Conservation (phyloP, 2,329 filamentous ascomycete genomes). For the Pleoardoris graminearum region DNA sequence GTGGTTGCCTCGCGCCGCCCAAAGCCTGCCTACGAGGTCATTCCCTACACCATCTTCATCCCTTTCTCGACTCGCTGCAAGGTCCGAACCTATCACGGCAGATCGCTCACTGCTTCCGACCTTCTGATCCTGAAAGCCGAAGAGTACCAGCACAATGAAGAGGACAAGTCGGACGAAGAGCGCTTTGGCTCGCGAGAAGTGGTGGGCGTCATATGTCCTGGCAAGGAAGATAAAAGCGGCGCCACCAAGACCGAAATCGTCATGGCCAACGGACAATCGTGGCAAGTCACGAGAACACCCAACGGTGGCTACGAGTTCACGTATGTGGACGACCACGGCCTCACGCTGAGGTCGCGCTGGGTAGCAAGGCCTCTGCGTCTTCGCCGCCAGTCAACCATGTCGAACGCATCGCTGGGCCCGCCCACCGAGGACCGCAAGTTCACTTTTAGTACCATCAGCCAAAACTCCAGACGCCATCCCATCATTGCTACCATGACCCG, state of each 20-base stretch:
- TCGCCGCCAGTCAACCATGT: slow-evolving; percentile 32
- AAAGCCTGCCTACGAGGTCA: slow-evolving; percentile 71
- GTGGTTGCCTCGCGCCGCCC: slow-evolving; percentile 64
- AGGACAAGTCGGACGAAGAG: slow-evolving; percentile 55
- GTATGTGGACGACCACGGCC: slow-evolving; percentile 61
- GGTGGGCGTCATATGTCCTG: slow-evolving; percentile 69
- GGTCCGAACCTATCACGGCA: slow-evolving; percentile 66
- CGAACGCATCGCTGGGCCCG: slow-evolving; percentile 23
- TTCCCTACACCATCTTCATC: slow-evolving; percentile 66
- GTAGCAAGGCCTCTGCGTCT: slow-evolving; percentile 54
- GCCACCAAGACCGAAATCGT: slow-evolving; percentile 70
- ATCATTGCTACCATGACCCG: slow-evolving; percentile 71
- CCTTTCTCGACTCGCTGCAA: slow-evolving; percentile 52
- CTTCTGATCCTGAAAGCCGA: slow-evolving; percentile 72
- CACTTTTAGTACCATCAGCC: slow-evolving; percentile 77
- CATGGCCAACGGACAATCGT: slow-evolving; percentile 54
- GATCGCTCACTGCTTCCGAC: slow-evolving; percentile 68
- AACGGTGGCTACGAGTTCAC: slow-evolving; percentile 61
- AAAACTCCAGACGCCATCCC: slow-evolving; percentile 70
- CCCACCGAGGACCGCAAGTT: slow-evolving; percentile 58
- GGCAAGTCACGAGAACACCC: slow-evolving; percentile 49
- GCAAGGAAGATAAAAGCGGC: slow-evolving; percentile 56
- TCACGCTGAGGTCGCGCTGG: slow-evolving; percentile 68
- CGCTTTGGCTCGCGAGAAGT: slow-evolving; percentile 58
- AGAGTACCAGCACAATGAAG: slow-evolving; percentile 56